Conservation (phyloP, 805 yeast species). For the Sugiyamaella floridensis region DNA sequence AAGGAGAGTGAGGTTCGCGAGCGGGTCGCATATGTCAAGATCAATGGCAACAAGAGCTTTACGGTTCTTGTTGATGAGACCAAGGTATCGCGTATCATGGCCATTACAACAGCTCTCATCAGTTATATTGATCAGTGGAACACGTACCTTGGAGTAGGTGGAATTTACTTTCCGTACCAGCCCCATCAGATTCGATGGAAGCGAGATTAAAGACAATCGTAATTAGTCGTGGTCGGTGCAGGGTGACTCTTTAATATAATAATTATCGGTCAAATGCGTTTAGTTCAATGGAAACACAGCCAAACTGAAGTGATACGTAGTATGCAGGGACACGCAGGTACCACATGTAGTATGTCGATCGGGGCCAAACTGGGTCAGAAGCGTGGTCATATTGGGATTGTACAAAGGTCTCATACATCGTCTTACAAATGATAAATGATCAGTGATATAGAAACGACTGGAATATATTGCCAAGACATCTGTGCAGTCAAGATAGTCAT, state of each 20-base stretch:
- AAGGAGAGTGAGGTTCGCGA: constrained; percentile 58
- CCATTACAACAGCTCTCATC: constrained; percentile 51
- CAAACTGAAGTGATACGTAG: no score
- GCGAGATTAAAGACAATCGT: constrained; percentile 37
- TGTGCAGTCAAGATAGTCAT: no score
- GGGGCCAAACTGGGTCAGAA: background rate
- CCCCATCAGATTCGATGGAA: constrained; percentile 49
- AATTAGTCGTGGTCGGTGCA: background rate
- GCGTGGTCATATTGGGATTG: no score
- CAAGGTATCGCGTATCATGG: constrained; percentile 52
- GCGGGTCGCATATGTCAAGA: constrained; percentile 51
- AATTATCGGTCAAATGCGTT: background rate
- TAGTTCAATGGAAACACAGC: no score
- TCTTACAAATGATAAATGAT: no score
- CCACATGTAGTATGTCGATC: background rate
- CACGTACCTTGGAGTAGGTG: constrained; percentile 54
- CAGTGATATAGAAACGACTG: no score
- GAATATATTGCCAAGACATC: no score
- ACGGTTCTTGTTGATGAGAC: constrained; percentile 48
- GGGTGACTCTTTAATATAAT: no score
- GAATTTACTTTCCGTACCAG: constrained; percentile 52
- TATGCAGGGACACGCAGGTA: background rate
- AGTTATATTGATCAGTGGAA: constrained; percentile 65
- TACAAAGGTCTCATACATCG: no score
- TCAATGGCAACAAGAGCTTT: constrained; percentile 51